Evolutionary conservation across 2,329 filamentous ascomycete genomes (phyloP), one percentile per base, ranked within the genome.

Genomic region (Calonectria naviculata): DNA sequence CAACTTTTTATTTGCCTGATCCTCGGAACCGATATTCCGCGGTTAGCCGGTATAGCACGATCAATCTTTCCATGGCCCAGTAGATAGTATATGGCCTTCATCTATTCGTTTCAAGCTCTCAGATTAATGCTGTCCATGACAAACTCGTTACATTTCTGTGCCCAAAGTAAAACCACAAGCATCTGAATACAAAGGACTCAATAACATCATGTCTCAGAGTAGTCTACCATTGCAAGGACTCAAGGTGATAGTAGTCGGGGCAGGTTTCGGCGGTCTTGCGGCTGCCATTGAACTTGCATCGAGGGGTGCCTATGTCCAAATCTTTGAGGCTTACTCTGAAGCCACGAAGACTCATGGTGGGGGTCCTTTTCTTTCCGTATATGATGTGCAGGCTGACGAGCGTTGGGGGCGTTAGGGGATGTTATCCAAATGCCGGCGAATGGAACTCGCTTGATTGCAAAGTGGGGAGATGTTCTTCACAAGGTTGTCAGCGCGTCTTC

Each of bases 361-460:
- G 28, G 10, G 21, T 21, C 1, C 42, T 24, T 13, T 7, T n/a
- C n/a, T n/a, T n/a, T n/a, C n/a, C n/a, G n/a, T n/a, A n/a, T n/a
- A n/a, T n/a, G n/a, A n/a, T n/a, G n/a, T n/a, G n/a, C n/a, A n/a
- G 1, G 19, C 49, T 52, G 31, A 65, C 17, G 2, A 17, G 15
- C 13, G 24, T 29, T 28, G 24, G n/a, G 0, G 13, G 15, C 10
- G 19, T 21, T 21, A 65, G 62, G 62, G 5, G 62, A 65, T 52
- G 62, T 65, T 4, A 65, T 65, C 13, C 62, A 65, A 65, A 29
- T 65, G 3, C 62, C 62, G 1, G 62, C 62, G 6, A 65, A 65
- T 24, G 62, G 29, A 31, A 65, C 62, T n/a, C 44, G 62, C 2
- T 31, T 65, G n/a, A 65, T 65, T 2, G 34, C 31, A 8, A 15